These are phyloP conservation scores for Fusarium phyllophilum DNA, from an alignment of 2,329 filamentous ascomycete species.

Conservation along the genomic window DNA sequence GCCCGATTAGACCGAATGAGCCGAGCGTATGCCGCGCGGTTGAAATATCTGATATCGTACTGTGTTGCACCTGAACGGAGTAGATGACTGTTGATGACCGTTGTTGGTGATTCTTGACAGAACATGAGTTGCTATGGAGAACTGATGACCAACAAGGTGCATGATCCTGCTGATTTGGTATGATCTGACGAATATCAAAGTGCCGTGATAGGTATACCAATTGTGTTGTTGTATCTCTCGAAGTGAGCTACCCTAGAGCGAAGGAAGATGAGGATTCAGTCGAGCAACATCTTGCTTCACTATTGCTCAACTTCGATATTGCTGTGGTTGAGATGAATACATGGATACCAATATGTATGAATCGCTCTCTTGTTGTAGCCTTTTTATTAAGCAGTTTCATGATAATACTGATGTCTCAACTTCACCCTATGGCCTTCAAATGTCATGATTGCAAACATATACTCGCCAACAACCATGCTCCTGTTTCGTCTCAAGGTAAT, in stretches of 20 bases:
- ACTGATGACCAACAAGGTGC: background rate
- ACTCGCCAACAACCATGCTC: background rate
- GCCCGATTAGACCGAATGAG: conserved; percentile 15
- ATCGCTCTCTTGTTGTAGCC: too few relatives aligned
- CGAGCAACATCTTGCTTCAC: background rate
- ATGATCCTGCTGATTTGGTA: background rate
- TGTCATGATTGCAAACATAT: background rate
- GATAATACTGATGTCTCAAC: background rate
- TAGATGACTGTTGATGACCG: background rate
- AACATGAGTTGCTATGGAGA: background rate
- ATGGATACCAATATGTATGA: background rate
- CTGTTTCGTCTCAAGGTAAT: background rate
- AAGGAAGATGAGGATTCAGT: too few relatives aligned
- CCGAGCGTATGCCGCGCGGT: conserved; percentile 12
- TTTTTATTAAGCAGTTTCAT: background rate
- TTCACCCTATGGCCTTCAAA: background rate
- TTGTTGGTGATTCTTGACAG: background rate
- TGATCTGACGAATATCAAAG: background rate
- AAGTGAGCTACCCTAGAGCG: background rate
- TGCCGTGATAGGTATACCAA: background rate
- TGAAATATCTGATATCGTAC: background rate
- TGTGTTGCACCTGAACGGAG: background rate
- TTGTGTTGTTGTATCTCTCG: background rate
- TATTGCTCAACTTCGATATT: background rate
- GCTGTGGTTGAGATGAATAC: background rate